Evolutionary conservation across 75 land plant genomes (phyloP), one percentile per base, ranked within the genome.

Genomic region (Picea glauca): DNA sequence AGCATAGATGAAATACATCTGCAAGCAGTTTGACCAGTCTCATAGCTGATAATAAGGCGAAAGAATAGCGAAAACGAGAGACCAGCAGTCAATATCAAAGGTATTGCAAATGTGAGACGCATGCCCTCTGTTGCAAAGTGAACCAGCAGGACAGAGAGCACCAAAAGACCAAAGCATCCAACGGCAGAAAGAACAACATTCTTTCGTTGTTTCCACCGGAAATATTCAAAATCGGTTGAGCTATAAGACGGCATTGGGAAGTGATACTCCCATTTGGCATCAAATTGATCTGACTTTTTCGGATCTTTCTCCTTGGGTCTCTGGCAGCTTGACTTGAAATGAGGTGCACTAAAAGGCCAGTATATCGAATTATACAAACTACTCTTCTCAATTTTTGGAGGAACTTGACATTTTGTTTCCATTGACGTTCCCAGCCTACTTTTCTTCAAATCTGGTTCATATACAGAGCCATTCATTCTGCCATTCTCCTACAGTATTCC

Each of bases 21-120:
- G 67, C 67, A 64, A 26, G 20, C 67, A 64, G 13, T 11, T 64
- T 64, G 67, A 64, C 67, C 67, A 64, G 26, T 64, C 21, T 64
- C 67, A 64, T 64, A 64, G 9, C 26, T 6, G 31, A 64, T 30
- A 23, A 64, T 2, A 11, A 64, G 67, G 31, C 23, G 31, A 64
- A 64, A 23, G 20, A 64, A 30, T 11, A 66, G 35, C 38, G 23
- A 66, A 32, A 66, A 66, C 7, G 70, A 66, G 35, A 66, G 35
- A 18, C 7, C 62, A n/a, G 21, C n/a, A 60, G 1, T 60, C n/a
- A 60, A 60, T 20, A 60, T 60, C n/a, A 17, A 60, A 17, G n/a
- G 62, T n/a, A 60, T n/a, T n/a, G 6, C 21, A 66, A 30, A 66
- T 32, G 70, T 66, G 35, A 32, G 35, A 21, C 12, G 26, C 35